A percentile compares a stretch with the other conserved stretches of the same genome.
phyloP scores from a whole-genome alignment of 2,329 filamentous ascomycete genomes.

The Talaromyces sp. region DNA sequence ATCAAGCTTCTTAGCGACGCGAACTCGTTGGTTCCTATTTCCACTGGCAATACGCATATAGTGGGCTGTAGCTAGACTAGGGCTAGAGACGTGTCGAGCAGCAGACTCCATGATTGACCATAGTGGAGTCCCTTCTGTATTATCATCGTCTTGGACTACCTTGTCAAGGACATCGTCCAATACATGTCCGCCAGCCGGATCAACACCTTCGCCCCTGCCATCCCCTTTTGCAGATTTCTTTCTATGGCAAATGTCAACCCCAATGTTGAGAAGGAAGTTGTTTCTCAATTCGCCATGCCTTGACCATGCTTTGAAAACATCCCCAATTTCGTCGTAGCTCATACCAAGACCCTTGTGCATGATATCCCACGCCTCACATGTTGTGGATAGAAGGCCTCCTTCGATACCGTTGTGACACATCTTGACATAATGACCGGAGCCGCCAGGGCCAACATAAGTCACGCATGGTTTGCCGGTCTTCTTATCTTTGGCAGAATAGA shows the following conservation, averaged over 20 bases:
- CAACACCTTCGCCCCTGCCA: slow-evolving; percentile 31
- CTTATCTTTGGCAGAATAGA: slow-evolving; percentile 60
- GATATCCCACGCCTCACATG: slow-evolving; percentile 64
- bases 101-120: slow-evolving; percentile 64
- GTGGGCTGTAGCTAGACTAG: slow-evolving; percentile 62
- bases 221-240: slow-evolving; percentile 43
- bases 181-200: slow-evolving; percentile 46
- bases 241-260: slow-evolving; percentile 57
- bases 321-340: slow-evolving; percentile 57
- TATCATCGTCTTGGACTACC: slow-evolving; percentile 66
- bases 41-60: slow-evolving; percentile 62
- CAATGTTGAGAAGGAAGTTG: slow-evolving; percentile 63
- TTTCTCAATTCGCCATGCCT: slow-evolving; percentile 54
- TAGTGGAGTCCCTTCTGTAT: slow-evolving; percentile 63
- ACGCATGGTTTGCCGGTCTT: slow-evolving; percentile 58
- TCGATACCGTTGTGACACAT: slow-evolving; percentile 75
- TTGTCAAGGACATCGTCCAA: slow-evolving; percentile 64
- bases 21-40: slow-evolving; percentile 55
- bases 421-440: slow-evolving; percentile 69
- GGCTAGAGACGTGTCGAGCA: slow-evolving; percentile 59
- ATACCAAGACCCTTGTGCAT: slow-evolving; percentile 59
- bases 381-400: slow-evolving; percentile 64
- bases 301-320: slow-evolving; percentile 61
- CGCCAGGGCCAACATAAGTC: slow-evolving; percentile 57
- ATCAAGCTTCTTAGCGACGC: slow-evolving; percentile 49